Percentiles rank a stretch among this genome's conserved stretches.
phyloP scores from a whole-genome alignment of 2,329 filamentous ascomycete genomes.

The Colletotrichum sp. region DNA sequence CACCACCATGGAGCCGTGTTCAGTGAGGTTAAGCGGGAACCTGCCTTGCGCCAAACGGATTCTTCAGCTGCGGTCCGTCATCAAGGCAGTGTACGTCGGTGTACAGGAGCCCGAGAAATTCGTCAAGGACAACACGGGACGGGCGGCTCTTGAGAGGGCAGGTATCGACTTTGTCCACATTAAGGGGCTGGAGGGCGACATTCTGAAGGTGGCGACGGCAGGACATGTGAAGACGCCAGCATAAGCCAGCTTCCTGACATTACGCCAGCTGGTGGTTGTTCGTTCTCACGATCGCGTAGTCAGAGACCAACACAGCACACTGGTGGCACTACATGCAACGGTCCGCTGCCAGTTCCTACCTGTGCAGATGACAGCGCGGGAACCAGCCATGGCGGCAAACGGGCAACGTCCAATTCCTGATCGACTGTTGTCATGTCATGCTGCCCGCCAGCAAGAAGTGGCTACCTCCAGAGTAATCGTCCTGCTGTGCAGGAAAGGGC shows the following conservation, averaged over 20 bases:
- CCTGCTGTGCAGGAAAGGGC: not conserved
- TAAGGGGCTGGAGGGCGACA: conserved; percentile 78
- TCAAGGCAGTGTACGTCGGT: conserved; percentile 84
- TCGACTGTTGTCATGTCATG: not conserved
- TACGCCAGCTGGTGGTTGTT: not conserved
- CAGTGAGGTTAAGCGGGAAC: conserved; percentile 75
- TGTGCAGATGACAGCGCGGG: not conserved
- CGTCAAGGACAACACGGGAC: conserved; percentile 81
- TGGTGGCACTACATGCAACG: not conserved
- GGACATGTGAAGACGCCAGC: conserved; percentile 62
- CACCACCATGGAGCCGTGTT: conserved; percentile 92
- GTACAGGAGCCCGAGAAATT: conserved; percentile 91
- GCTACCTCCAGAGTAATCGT: not conserved
- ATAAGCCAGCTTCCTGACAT: not conserved
- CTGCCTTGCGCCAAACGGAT: conserved; percentile 81
- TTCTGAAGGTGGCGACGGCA: conserved; percentile 80
- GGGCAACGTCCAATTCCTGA: not conserved
- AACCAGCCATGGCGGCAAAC: not conserved
- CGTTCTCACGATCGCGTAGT: not conserved
- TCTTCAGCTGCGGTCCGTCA: conserved; percentile 62
- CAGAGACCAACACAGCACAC: not conserved
- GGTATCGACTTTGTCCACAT: conserved; percentile 79
- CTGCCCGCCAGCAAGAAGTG: not conserved
- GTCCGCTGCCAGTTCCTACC: not conserved
- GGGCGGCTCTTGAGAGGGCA: conserved; percentile 69